Conservation (phyloP, 1,139 yeast genomes). For the Kodamaea sp. region DNA sequence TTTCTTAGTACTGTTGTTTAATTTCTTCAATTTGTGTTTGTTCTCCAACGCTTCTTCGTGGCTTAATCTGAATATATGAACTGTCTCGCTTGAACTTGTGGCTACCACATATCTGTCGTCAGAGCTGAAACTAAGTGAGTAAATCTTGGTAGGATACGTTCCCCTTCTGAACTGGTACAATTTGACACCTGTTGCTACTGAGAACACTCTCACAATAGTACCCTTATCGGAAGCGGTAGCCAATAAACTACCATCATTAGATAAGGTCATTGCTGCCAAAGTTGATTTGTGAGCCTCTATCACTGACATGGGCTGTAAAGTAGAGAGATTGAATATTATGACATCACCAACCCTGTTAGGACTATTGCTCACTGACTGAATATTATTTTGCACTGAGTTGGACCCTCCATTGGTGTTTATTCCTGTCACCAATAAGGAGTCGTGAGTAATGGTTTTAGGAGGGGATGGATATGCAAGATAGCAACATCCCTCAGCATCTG, state of each 20-base stretch:
- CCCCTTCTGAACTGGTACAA: slow-evolving; percentile 92
- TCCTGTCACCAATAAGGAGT: slow-evolving; percentile 43
- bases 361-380: slow-evolving; percentile 45
- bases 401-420: slow-evolving; percentile 48
- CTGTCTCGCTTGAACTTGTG: slow-evolving; percentile 89
- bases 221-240: slow-evolving; percentile 98
- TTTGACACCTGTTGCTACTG: slow-evolving; percentile 80
- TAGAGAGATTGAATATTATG: slow-evolving; percentile 73
- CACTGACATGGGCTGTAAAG: slow-evolving; percentile 82
- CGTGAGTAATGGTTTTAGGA: slow-evolving; percentile 50
- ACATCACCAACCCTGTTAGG: slow-evolving; percentile 80
- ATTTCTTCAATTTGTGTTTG: slow-evolving; percentile 37
- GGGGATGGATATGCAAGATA: slow-evolving; percentile 90
- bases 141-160: slow-evolving; percentile 88
- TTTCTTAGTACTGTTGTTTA: slow-evolving; percentile 10
- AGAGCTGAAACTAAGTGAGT: slow-evolving; percentile 75
- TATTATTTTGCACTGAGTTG: slow-evolving; percentile 44
- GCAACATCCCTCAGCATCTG: slow-evolving; percentile 47
- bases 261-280: slow-evolving; percentile 75
- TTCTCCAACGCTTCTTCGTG: slow-evolving; percentile 55
- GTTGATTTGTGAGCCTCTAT: slow-evolving; percentile 92
- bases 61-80: slow-evolving; percentile 80
- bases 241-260: slow-evolving; percentile 75
- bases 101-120: slow-evolving; percentile 78
- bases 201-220: slow-evolving; percentile 84